A percentile compares a stretch with the other conserved stretches of the same genome.
Evolutionary conservation across 2,329 filamentous ascomycete genomes (phyloP).

Genomic region (Curvularia sp.): DNA sequence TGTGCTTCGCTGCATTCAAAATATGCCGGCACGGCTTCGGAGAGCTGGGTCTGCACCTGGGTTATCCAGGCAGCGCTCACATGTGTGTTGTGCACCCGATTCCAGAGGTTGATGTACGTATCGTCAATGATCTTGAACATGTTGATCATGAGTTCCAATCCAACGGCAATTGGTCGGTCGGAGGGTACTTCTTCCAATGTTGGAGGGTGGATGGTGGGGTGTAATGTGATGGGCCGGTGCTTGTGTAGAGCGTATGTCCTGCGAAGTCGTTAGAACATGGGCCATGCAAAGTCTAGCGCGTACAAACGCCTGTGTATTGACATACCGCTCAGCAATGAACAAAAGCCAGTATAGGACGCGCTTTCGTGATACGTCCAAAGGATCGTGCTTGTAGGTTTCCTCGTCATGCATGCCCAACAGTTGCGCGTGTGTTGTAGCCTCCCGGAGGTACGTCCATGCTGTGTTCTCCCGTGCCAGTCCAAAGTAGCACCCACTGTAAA

Average conservation of each 20-base stretch:
- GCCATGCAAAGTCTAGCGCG: background rate
- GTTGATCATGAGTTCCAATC: constrained; percentile 66
- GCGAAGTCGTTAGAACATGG: constrained; percentile 14
- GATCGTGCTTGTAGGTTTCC: constrained; percentile 59
- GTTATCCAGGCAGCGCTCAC: constrained; percentile 56
- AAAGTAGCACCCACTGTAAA: constrained; percentile 67
- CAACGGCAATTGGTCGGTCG: constrained; percentile 62
- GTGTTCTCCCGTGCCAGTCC: constrained; percentile 67
- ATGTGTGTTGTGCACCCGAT: constrained; percentile 59
- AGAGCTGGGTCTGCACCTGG: constrained; percentile 59
- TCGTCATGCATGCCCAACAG: constrained; percentile 67
- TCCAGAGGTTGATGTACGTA: constrained; percentile 69
- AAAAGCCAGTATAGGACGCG: constrained; percentile 68
- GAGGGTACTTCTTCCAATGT: constrained; percentile 59
- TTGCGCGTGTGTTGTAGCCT: constrained; percentile 66
- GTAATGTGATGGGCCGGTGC: constrained; percentile 67
- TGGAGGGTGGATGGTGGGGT: constrained; percentile 64
- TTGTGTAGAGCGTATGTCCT: constrained; percentile 70
- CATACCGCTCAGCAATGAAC: constrained; percentile 66
- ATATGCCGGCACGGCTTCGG: constrained; percentile 62
- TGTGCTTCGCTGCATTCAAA: constrained; percentile 68
- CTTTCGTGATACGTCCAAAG: constrained; percentile 61
- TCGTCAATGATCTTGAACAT: constrained; percentile 70
- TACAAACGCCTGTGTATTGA: background rate
- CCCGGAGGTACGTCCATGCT: constrained; percentile 67